Conservation (phyloP, 306 rosid genomes). For the Corylus americana region DNA sequence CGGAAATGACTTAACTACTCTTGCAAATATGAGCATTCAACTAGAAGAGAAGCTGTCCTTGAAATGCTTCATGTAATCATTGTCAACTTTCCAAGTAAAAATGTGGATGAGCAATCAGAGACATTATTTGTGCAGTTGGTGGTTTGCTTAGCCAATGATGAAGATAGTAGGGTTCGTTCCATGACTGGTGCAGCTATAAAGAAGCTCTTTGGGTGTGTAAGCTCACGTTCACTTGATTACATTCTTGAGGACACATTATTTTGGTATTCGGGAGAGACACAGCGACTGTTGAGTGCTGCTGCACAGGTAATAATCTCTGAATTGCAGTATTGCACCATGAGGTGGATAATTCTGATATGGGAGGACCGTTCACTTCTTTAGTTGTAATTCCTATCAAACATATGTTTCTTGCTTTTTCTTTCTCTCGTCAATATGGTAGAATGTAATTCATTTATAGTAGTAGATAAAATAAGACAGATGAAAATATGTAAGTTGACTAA, state of each 20-base stretch:
- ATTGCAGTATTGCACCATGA: not conserved
- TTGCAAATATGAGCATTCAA: conserved; percentile 78
- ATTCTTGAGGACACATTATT: conserved; percentile 65
- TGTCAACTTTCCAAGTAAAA: conserved; percentile 63
- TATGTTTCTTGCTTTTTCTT: not conserved
- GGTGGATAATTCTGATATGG: not conserved
- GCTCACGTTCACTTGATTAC: conserved; percentile 50
- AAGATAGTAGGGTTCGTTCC: conserved; percentile 68
- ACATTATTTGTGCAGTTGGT: conserved; percentile 80
- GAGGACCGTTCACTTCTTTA: not conserved
- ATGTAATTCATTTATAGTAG: not conserved
- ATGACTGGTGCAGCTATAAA: conserved; percentile 81
- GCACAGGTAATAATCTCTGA: conserved; percentile 67
- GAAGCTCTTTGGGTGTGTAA: conserved; percentile 56
- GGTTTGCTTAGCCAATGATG: conserved; percentile 78
- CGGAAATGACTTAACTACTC: conserved; percentile 20
- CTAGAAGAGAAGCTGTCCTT: conserved; percentile 83
- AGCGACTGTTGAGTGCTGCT: conserved; percentile 72
- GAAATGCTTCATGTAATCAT: conserved; percentile 85
- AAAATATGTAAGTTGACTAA: not conserved
- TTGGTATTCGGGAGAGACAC: conserved; percentile 77
- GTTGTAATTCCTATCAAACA: not conserved
- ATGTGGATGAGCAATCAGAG: conserved; percentile 77
- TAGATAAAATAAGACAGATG: not conserved
- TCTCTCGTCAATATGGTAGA: not conserved